These are phyloP conservation scores for Nothophaeocryptopus gaeumannii DNA, from an alignment of 2,329 filamentous ascomycete genomes.

Conservation along the genomic window DNA sequence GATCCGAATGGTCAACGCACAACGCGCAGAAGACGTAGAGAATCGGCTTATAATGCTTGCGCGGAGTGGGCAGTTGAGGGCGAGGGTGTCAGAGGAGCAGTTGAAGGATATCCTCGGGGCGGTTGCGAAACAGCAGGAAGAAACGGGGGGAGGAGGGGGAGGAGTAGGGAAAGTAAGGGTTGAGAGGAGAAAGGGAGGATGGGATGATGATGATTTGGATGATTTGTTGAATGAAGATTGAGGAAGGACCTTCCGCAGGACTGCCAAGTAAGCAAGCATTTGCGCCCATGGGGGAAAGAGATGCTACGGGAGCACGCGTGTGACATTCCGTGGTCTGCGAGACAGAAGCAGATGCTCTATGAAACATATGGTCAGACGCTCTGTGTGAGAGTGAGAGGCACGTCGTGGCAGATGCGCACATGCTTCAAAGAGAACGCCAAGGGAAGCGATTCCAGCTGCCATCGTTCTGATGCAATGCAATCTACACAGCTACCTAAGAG, in stretches of 20 bases:
- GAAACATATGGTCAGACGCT: too few relatives aligned
- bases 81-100: constrained; percentile 88
- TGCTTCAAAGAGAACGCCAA: too few relatives aligned
- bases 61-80: constrained; percentile 76
- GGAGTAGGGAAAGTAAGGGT: constrained; percentile 77
- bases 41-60: constrained; percentile 90
- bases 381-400: too few relatives aligned
- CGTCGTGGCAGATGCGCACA: too few relatives aligned
- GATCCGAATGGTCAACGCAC: constrained; percentile 92
- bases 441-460: too few relatives aligned
- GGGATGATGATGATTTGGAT: constrained; percentile 80
- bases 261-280: too few relatives aligned
- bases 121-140: constrained; percentile 69
- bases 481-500: too few relatives aligned
- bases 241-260: too few relatives aligned
- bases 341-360: too few relatives aligned
- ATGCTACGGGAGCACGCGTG: neutral
- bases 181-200: constrained; percentile 75
- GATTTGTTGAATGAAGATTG: constrained; percentile 56
- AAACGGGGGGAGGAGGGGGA: constrained; percentile 45
- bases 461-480: too few relatives aligned
- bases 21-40: constrained; percentile 85
- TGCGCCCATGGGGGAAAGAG: too few relatives aligned
- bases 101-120: constrained; percentile 81
- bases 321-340: too few relatives aligned